Evolutionary conservation across 1,284 basidiomycete genomes (phyloP), one percentile per base, ranked within the genome.

Genomic region (Boletellus deceptivus): DNA sequence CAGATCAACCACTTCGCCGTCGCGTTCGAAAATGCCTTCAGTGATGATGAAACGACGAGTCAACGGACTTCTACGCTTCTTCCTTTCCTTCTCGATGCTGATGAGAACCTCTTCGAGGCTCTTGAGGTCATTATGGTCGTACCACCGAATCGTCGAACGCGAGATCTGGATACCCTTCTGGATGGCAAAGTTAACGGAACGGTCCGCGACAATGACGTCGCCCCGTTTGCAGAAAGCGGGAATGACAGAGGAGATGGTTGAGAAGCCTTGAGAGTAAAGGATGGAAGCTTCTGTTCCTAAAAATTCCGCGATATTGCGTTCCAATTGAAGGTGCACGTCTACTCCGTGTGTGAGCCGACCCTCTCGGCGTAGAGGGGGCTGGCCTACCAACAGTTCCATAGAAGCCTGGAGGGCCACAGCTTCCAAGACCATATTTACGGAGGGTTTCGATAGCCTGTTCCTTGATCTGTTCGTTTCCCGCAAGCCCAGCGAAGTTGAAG

Each of bases 141-240:
- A 99, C 93, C 93, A 99, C 40, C 89, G 83, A 43, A 98, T 83
- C 1, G 89, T 95, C 18, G 89, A 93, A 45, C 97, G 89, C 31
- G 91, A 93, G 56, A 98, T 93, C 70, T 98, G 91, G 29, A 99
- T 84, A n/a, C 95, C 97, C 70, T 96, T 97, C 70, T 98, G 94
- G 55, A 98, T 93, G 20, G 93, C 86, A 71, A 98, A 95, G 72
- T 92, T 97, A 61, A 96, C 88, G 37, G 88, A 86, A 27, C 93
- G 84, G 70, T 99, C 97, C 3, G 93, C 95, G n/a, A 99, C 91
- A 64, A 99, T 96, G 62, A 98, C 86, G 64, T 99, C 97, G 4
- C 95, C 95, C 57, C 97, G 87, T 70, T 99, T 99, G 75, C 91
- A 93, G 69, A 98, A 99, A 1, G 96, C 93, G 0, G 96, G 92